These are phyloP conservation scores for Leccinum ambiguum DNA, from an alignment of 1,284 basidiomycete species.

Conservation along the genomic window DNA sequence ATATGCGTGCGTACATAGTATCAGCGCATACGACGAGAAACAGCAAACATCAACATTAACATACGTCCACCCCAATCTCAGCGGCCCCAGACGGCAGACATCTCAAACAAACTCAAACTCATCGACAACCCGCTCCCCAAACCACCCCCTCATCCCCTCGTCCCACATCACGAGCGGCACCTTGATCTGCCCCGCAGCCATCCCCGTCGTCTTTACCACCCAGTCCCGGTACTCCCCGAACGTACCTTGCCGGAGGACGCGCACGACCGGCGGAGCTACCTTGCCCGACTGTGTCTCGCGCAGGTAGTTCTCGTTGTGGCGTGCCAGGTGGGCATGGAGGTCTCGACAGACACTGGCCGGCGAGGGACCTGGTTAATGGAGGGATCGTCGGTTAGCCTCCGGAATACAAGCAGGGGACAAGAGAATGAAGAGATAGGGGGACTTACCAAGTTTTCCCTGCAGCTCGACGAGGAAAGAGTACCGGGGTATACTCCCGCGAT, in stretches of 20 bases:
- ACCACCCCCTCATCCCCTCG: slow-evolving; percentile 14
- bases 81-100: background rate
- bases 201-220: slow-evolving; percentile 15
- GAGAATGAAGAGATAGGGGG: background rate
- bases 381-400: background rate
- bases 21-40: background rate
- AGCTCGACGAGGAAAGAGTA: slow-evolving; percentile 7
- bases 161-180: slow-evolving; percentile 21
- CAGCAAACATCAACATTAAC: background rate
- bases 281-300: slow-evolving; percentile 15
- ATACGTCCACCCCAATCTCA: background rate
- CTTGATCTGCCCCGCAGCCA: slow-evolving; percentile 21
- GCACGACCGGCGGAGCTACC: slow-evolving; percentile 10
- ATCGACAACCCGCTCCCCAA: slow-evolving; percentile 12
- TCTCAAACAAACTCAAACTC: slow-evolving; percentile 11
- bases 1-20: background rate
- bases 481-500: slow-evolving; percentile 17
- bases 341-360: slow-evolving; percentile 5
- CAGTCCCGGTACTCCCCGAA: slow-evolving; percentile 23
- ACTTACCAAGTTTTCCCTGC: slow-evolving; percentile 4
- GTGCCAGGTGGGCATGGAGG: slow-evolving; percentile 14
- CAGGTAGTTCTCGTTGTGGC: slow-evolving; percentile 21
- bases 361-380: slow-evolving; percentile 5
- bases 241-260: slow-evolving; percentile 21
- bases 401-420: background rate